Base-by-base conservation (phyloP, 1,284 basidiomycete species). In the Pyrrhoderma noxium region DNA sequence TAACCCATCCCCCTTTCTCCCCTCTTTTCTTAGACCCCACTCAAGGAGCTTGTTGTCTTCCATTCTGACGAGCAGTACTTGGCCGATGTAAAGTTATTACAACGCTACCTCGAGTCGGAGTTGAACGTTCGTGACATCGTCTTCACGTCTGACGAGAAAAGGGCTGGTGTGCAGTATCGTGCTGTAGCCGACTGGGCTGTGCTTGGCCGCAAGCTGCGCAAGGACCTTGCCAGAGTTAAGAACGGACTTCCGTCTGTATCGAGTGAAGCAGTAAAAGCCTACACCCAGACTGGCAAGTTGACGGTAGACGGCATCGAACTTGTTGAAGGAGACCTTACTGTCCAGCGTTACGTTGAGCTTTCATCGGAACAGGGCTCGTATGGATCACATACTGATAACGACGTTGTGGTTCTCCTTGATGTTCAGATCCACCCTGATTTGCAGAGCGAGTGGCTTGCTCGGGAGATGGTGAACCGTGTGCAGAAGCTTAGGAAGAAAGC, bases 401-500 rank as follows among this genome's bases (percentile, higher is more conserved):
- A 98, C 58, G 93, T 96, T 47, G 93, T 97, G 48, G 80, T 98
- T 56, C 77, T 96, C 43, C 79, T 99, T 39, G 95, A 99, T 67
- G 80, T 90, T 54, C 80, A 89, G 64, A 78, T 89, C 49, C 87
- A 96, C 61, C 79, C 88, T 1, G 93, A 96, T 60, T 78, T 99
- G 51, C 82, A 87, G 67, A 76, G 82, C 53, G 89, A 97, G 70
- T 93, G 92, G 70, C 76, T 94, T 36, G 85, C 92, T 42, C 80
- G 96, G 46, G 93, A 96, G 66, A 69, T 98, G 57, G 88, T 90
- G 59, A 96, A 96, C 63, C 87, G 95, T 49, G 87, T 99, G 45
- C 96, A 99, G 74, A 92, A 93, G 65, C 72, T 98, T 59, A 79
- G 96, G 59, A 99, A 99, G 73, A 92, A 93, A 67, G 93, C 93